A percentile compares a stretch with the other conserved stretches of the same genome.
These are phyloP conservation scores for Penicillium desertorum DNA, from an alignment of 495 filamentous ascomycete species.

Conservation along the genomic window DNA sequence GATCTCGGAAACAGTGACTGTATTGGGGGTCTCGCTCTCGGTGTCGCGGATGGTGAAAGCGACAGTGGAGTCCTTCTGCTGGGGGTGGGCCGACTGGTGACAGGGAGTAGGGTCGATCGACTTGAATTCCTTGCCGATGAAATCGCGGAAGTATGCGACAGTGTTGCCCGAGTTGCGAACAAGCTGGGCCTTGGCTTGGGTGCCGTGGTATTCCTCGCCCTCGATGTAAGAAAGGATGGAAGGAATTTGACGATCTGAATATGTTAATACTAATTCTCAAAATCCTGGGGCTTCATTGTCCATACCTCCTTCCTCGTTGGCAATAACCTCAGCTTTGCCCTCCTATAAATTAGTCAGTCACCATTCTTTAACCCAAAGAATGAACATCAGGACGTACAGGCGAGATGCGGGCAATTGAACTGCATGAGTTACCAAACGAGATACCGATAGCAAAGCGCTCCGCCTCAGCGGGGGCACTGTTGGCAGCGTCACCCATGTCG, in stretches of 20 bases:
- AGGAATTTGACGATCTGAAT: conserved; percentile 90
- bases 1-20: conserved; percentile 78
- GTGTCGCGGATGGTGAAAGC: conserved; percentile 83
- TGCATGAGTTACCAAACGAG: conserved; percentile 96
- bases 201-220: conserved; percentile 94
- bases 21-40: conserved; percentile 63
- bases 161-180: conserved; percentile 91
- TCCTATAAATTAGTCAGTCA: conserved; percentile 52
- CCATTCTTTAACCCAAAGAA: background rate
- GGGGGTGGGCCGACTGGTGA: conserved; percentile 89
- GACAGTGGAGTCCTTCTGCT: conserved; percentile 68
- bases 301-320: conserved; percentile 97
- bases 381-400: conserved; percentile 45
- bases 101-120: conserved; percentile 93
- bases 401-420: conserved; percentile 87
- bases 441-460: conserved; percentile 86
- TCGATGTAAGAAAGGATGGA: conserved; percentile 90
- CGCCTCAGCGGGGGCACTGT: conserved; percentile 42
- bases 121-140: conserved; percentile 90
- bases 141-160: conserved; percentile 93
- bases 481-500: conserved; percentile 57
- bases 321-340: conserved; percentile 95
- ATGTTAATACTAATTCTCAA: conserved; percentile 15
- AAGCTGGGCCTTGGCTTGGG: conserved; percentile 89
- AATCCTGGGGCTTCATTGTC: conserved; percentile 11